Conservation (phyloP, 768 basidiomycete species). For the Pleurotus sapidus region DNA sequence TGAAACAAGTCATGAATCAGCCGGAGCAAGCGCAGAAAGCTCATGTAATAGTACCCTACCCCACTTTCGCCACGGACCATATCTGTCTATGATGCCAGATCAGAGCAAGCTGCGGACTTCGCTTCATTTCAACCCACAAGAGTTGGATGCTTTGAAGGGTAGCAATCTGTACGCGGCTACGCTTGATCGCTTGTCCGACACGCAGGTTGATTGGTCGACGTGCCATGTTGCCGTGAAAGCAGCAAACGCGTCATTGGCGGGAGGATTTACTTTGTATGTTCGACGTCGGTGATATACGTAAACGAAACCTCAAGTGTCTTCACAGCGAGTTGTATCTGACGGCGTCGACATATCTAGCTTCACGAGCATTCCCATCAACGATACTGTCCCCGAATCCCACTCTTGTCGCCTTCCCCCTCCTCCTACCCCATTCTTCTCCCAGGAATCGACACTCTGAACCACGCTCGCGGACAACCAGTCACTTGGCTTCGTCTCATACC, state of each 20-base stretch:
- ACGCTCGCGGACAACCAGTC: constrained; percentile 74
- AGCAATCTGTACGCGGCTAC: constrained; percentile 83
- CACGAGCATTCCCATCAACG: constrained; percentile 87
- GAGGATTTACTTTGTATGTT: constrained; percentile 65
- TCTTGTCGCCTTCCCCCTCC: constrained; percentile 42
- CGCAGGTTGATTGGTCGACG: constrained; percentile 59
- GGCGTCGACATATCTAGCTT: constrained; percentile 77
- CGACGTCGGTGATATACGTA: neutral
- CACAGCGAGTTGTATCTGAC: constrained; percentile 69
- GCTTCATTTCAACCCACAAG: constrained; percentile 62
- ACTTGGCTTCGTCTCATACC: constrained; percentile 71
- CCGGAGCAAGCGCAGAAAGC: neutral
- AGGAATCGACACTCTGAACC: constrained; percentile 85
- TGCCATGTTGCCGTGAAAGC: constrained; percentile 42
- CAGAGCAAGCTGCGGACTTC: constrained; percentile 61
- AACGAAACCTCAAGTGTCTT: constrained; percentile 5
- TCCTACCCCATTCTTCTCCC: constrained; percentile 83
- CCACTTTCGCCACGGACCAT: constrained; percentile 45
- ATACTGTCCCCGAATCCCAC: constrained; percentile 61
- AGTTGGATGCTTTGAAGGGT: constrained; percentile 67
- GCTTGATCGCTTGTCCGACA: constrained; percentile 56
- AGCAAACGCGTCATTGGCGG: constrained; percentile 38
- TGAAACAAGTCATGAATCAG: constrained; percentile 28
- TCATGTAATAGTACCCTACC: constrained; percentile 1
- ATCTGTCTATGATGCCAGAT: constrained; percentile 66